These are phyloP conservation scores for Backusella westeae DNA, from an alignment of 192 early-diverging fungal genomes.

Conservation along the genomic window DNA sequence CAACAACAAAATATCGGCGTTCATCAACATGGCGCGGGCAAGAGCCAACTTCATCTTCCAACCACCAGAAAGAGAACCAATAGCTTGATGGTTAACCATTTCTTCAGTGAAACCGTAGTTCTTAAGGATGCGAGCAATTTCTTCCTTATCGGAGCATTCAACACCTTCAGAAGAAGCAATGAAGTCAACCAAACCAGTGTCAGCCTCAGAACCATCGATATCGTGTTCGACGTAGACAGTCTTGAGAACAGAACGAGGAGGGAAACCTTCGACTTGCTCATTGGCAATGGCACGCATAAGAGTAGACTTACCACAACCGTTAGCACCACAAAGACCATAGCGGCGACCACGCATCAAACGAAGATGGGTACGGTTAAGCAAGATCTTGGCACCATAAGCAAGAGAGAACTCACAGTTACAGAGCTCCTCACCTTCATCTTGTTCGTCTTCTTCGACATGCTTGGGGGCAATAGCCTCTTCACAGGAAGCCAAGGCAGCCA, in stretches of 20 bases:
- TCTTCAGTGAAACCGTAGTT: constrained; percentile 70
- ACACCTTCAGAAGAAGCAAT: constrained; percentile 55
- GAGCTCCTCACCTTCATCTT: constrained; percentile 56
- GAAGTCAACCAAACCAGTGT: constrained; percentile 67
- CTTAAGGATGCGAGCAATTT: constrained; percentile 49
- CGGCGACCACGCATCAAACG: constrained; percentile 73
- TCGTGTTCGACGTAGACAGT: constrained; percentile 82
- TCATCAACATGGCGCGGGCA: constrained; percentile 82
- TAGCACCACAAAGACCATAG: constrained; percentile 81
- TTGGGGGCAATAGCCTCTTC: constrained; percentile 44
- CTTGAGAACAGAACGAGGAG: constrained; percentile 63
- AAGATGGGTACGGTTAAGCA: constrained; percentile 66
- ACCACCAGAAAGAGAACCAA: constrained; percentile 80
- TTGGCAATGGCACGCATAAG: constrained; percentile 85
- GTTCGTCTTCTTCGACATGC: constrained; percentile 36
- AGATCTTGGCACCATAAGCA: constrained; percentile 82
- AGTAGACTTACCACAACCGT: constrained; percentile 78
- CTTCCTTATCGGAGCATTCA: constrained; percentile 50
- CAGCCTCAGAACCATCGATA: constrained; percentile 72
- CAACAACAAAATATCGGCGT: constrained; percentile 81
- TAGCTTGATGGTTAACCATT: constrained; percentile 54
- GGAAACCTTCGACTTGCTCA: constrained; percentile 82
- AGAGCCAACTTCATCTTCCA: constrained; percentile 92
- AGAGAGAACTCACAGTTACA: constrained; percentile 82
- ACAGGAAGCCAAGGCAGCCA: constrained; percentile 43